Base-by-base conservation (phyloP, 2,329 filamentous ascomycete genomes). In the Penicillium sp. region DNA sequence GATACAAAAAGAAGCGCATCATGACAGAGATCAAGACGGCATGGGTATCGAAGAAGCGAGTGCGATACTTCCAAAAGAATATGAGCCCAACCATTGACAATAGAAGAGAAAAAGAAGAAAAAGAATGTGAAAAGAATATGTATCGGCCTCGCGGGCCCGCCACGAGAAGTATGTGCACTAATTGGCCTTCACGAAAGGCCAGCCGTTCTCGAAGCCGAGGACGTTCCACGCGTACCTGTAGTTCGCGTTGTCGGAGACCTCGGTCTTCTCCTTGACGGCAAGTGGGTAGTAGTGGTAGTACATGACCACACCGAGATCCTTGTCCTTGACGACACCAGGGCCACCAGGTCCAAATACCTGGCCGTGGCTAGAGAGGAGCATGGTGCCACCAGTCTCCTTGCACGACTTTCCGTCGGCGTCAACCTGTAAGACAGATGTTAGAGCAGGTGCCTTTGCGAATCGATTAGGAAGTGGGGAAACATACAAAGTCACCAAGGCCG, bases 271-370 rank as follows among this genome's bases (percentile, higher is more conserved):
- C 4, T 78, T 83, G 60, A 83, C 72, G 3, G 83, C 71, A 18
- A 63, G 60, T 3, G 62, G 55, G 50, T 65, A 65, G 64, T 86
- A 86, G 64, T 87, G 84, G 64, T 87, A 87, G 67, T 86, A 87
- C 6, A 87, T 73, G 3, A 87, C 76, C 2, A 79, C 75, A 3
- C 83, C 84, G 15, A 75, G 64, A 1, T 61, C 66, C 0, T 69
- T 66, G 42, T 72, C 69, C 8, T 61, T 59, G 21, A 70, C 49
- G 16, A 73, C 56, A 29, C 71, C 71, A 59, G 88, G 85, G 32
- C 85, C 86, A 54, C 86, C 86, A 6, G 86, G 86, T 18, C 80
- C 86, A 61, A 87, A 89, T 0, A 87, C 78, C 41, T 74, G 80
- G 6, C 72, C 82, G 60, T 89, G 84, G 21, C 78, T 82, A 53